phyloP scores from a whole-genome alignment of 2,329 filamentous ascomycete genomes.

The Colletotrichum paranaense region DNA sequence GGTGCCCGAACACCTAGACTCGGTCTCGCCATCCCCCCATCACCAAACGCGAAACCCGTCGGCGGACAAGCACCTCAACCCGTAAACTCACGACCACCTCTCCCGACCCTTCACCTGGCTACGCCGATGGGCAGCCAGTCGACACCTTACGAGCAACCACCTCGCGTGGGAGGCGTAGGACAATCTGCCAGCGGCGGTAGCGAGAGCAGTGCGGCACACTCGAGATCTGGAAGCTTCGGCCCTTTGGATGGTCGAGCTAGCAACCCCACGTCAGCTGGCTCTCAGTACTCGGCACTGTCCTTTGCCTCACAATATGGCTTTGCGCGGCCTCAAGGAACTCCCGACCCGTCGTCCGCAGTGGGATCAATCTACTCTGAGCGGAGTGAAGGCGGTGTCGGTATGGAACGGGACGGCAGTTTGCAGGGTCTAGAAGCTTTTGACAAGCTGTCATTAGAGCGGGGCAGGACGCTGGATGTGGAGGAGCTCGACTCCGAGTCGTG shows the following conservation, averaged over 20 bases:
- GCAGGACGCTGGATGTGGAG: conserved; percentile 87
- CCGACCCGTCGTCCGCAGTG: conserved; percentile 89
- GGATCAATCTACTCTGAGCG: conserved; percentile 86
- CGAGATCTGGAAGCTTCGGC: conserved; percentile 86
- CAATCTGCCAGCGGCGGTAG: conserved; percentile 81
- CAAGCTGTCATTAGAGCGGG: conserved; percentile 83
- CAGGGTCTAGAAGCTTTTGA: conserved; percentile 83
- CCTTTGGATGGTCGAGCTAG: conserved; percentile 79
- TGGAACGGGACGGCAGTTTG: conserved; percentile 86
- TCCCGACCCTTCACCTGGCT: conserved; percentile 85
- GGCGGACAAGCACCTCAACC: conserved; percentile 58
- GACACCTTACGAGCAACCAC: conserved; percentile 75
- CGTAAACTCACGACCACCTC: conserved; percentile 66
- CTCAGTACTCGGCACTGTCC: conserved; percentile 84
- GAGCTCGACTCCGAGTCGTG: conserved; percentile 95
- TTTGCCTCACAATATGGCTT: conserved; percentile 81
- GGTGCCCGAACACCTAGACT: conserved; percentile 79
- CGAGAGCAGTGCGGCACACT: conserved; percentile 82
- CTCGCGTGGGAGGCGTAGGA: conserved; percentile 62
- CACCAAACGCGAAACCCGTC: conserved; percentile 83
- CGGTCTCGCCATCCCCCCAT: conserved; percentile 90
- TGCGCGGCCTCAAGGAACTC: conserved; percentile 73
- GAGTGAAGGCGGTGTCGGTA: conserved; percentile 78
- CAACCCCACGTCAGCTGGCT: conserved; percentile 88
- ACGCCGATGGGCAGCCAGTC: conserved; percentile 88